phyloP scores from a whole-genome alignment of 345 rosid genomes.

The Murraya koenigii region DNA sequence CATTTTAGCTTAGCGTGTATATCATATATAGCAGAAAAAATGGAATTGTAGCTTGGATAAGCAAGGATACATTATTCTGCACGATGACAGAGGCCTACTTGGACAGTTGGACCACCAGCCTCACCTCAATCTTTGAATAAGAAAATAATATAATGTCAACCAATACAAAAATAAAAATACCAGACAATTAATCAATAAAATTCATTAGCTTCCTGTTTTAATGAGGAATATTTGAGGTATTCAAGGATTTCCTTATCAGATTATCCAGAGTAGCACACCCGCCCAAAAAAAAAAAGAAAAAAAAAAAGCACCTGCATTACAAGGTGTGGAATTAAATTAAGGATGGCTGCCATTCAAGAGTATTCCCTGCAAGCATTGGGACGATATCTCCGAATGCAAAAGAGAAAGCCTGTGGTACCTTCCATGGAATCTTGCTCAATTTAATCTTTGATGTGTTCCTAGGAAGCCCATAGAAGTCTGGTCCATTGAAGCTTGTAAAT shows the following conservation, averaged over 20 bases:
- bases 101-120: neutral
- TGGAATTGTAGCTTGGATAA: too few relatives aligned
- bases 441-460: conserved; percentile 76
- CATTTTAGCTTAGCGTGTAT: too few relatives aligned
- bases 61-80: too few relatives aligned
- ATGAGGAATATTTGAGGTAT: neutral
- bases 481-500: conserved; percentile 93
- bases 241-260: neutral
- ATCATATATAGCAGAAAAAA: too few relatives aligned
- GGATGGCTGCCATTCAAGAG: conserved; percentile 60
- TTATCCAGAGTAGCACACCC: neutral
- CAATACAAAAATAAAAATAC: neutral
- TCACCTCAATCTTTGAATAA: neutral
- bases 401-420: conserved; percentile 66
- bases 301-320: neutral
- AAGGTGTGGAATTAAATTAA: conserved; percentile 14
- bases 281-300: neutral
- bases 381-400: conserved; percentile 74
- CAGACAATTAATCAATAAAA: neutral
- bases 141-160: neutral
- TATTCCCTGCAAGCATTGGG: conserved; percentile 90
- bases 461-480: conserved; percentile 91
- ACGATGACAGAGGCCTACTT: too few relatives aligned
- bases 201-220: neutral
- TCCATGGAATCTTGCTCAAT: conserved; percentile 60